These are phyloP conservation scores for Darksidea phi DNA, from an alignment of 495 filamentous ascomycete species.

Conservation along the genomic window DNA sequence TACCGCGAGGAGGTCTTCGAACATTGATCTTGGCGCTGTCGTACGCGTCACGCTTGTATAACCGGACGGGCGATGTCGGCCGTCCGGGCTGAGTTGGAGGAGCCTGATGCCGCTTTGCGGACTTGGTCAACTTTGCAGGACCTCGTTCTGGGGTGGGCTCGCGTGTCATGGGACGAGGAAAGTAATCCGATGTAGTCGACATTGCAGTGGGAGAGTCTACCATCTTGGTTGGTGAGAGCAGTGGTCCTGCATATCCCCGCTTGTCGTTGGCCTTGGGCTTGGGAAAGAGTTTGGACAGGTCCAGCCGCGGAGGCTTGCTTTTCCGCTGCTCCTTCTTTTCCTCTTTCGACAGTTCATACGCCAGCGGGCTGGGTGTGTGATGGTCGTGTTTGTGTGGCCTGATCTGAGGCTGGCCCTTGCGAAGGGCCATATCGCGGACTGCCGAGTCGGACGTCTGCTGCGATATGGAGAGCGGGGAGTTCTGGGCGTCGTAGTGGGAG, in stretches of 20 bases:
- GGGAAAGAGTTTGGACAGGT: constrained; percentile 42
- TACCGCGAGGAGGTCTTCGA: constrained; percentile 44
- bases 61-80: constrained; percentile 25
- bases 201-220: constrained; percentile 37
- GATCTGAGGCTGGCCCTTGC: constrained; percentile 35
- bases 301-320: constrained; percentile 39
- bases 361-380: neutral
- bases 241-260: neutral
- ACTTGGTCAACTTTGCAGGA: constrained; percentile 24
- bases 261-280: constrained; percentile 23
- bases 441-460: constrained; percentile 46
- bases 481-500: constrained; percentile 41
- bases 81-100: constrained; percentile 5
- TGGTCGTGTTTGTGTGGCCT: constrained; percentile 7
- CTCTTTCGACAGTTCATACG: constrained; percentile 1
- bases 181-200: constrained; percentile 36
- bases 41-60: constrained; percentile 37
- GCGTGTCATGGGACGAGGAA: constrained; percentile 30
- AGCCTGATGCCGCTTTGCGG: constrained; percentile 30
- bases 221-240: constrained; percentile 39
- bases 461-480: constrained; percentile 38
- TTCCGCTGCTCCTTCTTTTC: constrained; percentile 14
- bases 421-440: constrained; percentile 40
- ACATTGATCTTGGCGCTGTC: constrained; percentile 45
- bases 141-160: constrained; percentile 21